Evolutionary conservation across 2,329 filamentous ascomycete species (phyloP), one percentile per base, ranked within the genome.

Genomic region (Pseudogymnoascus sp.): DNA sequence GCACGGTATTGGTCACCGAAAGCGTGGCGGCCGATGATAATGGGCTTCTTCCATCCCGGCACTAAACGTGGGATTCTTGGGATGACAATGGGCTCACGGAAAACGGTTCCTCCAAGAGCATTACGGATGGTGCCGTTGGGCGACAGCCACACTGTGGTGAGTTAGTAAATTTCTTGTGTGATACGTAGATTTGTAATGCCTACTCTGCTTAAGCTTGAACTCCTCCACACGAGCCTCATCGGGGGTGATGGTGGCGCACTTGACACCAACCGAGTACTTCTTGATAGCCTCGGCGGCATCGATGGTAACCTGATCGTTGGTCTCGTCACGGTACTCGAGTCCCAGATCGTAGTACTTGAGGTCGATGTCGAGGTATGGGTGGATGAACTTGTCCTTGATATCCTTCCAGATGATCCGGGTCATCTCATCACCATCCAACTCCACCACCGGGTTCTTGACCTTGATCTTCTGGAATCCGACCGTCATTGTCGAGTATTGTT

Each of bases 351-450:
- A 96, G 85, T 96, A 96, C 83, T 99, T 97, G 74, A 99, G 87
- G 78, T 97, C 93, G 77, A 99, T 87, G 77, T 97, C 93, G 70
- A 99, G 88, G 81, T 95, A 97, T 63, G 93, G 93, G 80, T 88
- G 83, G 79, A 97, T 97, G 82, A 97, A 93, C 84, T 96, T 96
- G 81, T 97, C 90, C 85, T 97, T 97, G 85, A 99, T 99, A 78
- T 90, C 88, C 82, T 97, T 83, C 95, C 95, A 99, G 82, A 99
- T 99, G 77, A 99, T 93, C 73, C 95, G 85, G 72, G 95, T 99
- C 95, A 97, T 97, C 88, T 92, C 86, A 72, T 89, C 86, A 74
- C 93, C 93, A 77, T 97, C 93, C 73, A 97, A 86, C 82, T 97
- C 95, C 77, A 99, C 95, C 76, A 99, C 88, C 69, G 95, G 95